A percentile compares a stretch with the other conserved stretches of the same genome.
These are phyloP conservation scores for Calycina herbarum DNA, from an alignment of 2,329 filamentous ascomycete species.

Conservation along the genomic window DNA sequence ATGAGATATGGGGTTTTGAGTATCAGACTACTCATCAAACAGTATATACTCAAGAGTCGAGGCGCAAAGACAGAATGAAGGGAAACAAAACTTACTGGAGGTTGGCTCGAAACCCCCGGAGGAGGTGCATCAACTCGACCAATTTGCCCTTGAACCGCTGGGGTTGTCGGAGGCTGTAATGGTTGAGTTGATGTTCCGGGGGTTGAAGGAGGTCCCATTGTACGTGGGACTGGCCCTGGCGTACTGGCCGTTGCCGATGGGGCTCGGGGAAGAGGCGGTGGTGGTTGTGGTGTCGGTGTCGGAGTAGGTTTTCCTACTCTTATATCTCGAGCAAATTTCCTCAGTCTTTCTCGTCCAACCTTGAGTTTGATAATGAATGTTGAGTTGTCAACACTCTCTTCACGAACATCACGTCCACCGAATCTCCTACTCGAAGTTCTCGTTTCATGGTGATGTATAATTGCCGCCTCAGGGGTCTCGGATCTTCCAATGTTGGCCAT, in stretches of 20 bases:
- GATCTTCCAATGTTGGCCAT: conserved; percentile 83
- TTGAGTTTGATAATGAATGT: conserved; percentile 70
- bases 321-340: conserved; percentile 60
- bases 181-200: conserved; percentile 37
- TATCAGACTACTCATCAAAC: neutral
- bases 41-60: neutral
- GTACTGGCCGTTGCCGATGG: conserved; percentile 48
- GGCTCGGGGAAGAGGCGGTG: conserved; percentile 44
- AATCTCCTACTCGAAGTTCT: conserved; percentile 62
- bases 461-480: conserved; percentile 80
- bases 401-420: conserved; percentile 62
- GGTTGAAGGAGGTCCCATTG: conserved; percentile 54
- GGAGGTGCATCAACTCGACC: conserved; percentile 67
- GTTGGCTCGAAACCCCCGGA: conserved; percentile 54
- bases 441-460: conserved; percentile 69
- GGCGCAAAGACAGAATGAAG: conserved; percentile 29
- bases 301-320: conserved; percentile 43
- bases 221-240: conserved; percentile 44
- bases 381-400: conserved; percentile 72
- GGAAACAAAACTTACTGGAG: conserved; percentile 56
- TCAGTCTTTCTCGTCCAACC: conserved; percentile 70
- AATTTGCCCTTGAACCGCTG: conserved; percentile 53
- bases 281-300: conserved; percentile 39
- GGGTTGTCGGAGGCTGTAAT: conserved; percentile 28
- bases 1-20: conserved; percentile 14